These are phyloP conservation scores for Polytrichum commune DNA, from an alignment of 225 moss, liverwort and hornwort species.

Conservation along the genomic window DNA sequence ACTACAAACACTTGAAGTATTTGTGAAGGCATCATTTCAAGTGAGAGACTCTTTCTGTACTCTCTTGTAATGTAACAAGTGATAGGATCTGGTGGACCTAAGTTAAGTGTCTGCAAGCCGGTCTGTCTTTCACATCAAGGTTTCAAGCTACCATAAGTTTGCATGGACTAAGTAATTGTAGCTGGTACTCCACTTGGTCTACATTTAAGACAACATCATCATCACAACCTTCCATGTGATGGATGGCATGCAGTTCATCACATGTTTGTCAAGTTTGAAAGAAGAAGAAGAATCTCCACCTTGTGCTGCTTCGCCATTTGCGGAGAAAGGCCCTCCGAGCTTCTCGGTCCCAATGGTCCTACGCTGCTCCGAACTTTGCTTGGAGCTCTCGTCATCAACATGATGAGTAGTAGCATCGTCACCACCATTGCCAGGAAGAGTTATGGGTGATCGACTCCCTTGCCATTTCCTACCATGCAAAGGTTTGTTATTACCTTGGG, in stretches of 20 bases:
- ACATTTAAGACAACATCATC: no score
- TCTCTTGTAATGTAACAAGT: no score
- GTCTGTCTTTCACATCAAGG: neutral
- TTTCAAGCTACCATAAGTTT: no score
- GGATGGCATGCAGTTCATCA: no score
- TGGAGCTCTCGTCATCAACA: no score
- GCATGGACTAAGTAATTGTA: no score
- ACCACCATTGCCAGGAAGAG: neutral
- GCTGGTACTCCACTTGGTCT: no score
- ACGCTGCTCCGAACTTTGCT: neutral
- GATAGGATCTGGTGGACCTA: neutral
- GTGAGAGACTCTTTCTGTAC: neutral
- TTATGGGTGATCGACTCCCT: neutral
- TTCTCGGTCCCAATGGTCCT: neutral
- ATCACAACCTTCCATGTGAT: no score
- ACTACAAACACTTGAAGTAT: neutral
- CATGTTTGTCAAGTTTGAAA: neutral
- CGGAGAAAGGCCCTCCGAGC: no score
- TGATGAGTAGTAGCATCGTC: neutral
- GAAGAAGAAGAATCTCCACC: neutral
- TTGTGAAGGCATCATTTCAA: neutral
- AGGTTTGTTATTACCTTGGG: conserved; percentile 27
- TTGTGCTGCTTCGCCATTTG: neutral
- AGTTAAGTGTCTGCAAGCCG: neutral
- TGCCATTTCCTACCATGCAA: conserved; percentile 3